These are phyloP conservation scores for Persicaria maculosa DNA, from an alignment of 148 eudicot species.

Conservation along the genomic window DNA sequence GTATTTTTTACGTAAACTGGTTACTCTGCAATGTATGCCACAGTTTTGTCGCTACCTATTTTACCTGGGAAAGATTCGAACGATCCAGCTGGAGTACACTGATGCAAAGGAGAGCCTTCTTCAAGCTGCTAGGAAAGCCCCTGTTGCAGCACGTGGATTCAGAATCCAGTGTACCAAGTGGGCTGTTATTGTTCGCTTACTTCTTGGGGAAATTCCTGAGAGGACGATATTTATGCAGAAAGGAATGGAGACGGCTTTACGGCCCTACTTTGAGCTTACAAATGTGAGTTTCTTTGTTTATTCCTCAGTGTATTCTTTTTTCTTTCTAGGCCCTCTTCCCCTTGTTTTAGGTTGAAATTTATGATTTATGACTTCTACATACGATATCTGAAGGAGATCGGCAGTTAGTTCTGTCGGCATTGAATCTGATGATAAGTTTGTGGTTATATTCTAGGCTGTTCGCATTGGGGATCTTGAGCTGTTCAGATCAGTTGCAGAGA, in stretches of 20 bases:
- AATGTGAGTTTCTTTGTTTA: slow-evolving; percentile 51
- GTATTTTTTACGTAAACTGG: too few relatives aligned
- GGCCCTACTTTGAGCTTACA: slow-evolving; percentile 97
- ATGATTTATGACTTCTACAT: too few relatives aligned
- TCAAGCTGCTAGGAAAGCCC: slow-evolving; percentile 97
- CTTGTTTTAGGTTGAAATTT: neutral
- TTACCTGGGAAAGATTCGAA: slow-evolving; percentile 72
- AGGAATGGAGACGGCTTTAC: slow-evolving; percentile 88
- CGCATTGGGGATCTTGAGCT: slow-evolving; percentile 90
- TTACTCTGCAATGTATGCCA: neutral
- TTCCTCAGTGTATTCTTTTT: neutral
- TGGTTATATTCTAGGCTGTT: slow-evolving; percentile 54
- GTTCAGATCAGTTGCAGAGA: slow-evolving; percentile 65
- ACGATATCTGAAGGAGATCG: too few relatives aligned
- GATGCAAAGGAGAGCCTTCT: slow-evolving; percentile 95
- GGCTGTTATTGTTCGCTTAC: slow-evolving; percentile 87
- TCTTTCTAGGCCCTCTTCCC: neutral
- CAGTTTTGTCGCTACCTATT: slow-evolving; percentile 10
- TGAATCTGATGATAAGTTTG: slow-evolving; percentile 1
- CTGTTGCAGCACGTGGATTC: slow-evolving; percentile 90
- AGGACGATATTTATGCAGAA: slow-evolving; percentile 96
- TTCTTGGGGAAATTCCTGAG: slow-evolving; percentile 93
- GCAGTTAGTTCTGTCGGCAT: too few relatives aligned
- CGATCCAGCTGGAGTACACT: slow-evolving; percentile 90
- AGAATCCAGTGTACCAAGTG: slow-evolving; percentile 93